These are phyloP conservation scores for Schrenkiella parvula DNA, from an alignment of 345 rosid genomes.

Conservation along the genomic window DNA sequence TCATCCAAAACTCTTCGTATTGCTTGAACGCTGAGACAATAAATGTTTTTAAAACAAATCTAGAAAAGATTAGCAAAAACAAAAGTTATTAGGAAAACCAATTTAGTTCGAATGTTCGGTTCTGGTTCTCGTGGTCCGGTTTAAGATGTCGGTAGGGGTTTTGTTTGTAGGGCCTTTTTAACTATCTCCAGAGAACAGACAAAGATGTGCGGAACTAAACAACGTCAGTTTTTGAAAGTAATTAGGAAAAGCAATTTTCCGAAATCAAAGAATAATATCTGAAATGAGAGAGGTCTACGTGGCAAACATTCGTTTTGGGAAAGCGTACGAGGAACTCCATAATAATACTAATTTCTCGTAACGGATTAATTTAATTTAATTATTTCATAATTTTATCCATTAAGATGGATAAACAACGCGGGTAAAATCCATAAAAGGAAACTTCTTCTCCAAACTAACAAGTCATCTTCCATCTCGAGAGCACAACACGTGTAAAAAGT, in stretches of 20 bases:
- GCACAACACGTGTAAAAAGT: slow-evolving; percentile 40
- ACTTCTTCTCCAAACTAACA: slow-evolving; percentile 23
- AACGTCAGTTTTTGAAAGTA: too few species aligned
- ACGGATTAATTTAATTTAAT: background rate
- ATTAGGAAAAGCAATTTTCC: too few species aligned
- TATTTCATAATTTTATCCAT: background rate
- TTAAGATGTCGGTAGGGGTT: too few species aligned
- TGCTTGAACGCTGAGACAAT: background rate
- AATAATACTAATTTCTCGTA: slow-evolving; percentile 11
- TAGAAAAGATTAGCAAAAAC: background rate
- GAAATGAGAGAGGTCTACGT: slow-evolving; percentile 12
- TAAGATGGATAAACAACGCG: too few species aligned
- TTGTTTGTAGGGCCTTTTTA: too few species aligned
- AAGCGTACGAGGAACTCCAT: slow-evolving; percentile 34
- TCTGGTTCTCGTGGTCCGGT: too few species aligned
- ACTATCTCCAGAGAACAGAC: too few species aligned
- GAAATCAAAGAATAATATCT: too few species aligned
- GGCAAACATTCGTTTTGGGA: slow-evolving; percentile 23
- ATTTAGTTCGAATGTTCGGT: too few species aligned
- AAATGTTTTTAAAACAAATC: too few species aligned
- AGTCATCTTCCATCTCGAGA: slow-evolving; percentile 8
- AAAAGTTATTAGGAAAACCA: too few species aligned
- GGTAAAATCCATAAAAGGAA: slow-evolving; percentile 23
- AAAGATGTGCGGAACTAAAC: too few species aligned
- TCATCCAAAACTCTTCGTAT: background rate